Evolutionary conservation across 78 protist species (phyloP), one percentile per base, ranked within the genome.

Genomic region (Dictyostelium firmibasis): DNA sequence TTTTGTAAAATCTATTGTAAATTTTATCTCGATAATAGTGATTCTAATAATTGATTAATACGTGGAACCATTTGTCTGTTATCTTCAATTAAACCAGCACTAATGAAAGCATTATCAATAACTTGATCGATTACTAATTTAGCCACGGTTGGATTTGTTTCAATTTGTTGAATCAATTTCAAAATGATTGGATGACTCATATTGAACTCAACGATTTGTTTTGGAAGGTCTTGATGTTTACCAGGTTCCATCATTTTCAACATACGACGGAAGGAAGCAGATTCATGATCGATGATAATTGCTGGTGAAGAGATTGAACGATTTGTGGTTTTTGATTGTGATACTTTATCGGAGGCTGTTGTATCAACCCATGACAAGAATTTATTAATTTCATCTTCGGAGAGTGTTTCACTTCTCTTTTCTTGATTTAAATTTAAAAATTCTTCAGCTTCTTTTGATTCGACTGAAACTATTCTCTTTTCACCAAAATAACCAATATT

Each of bases 11-110:
- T 14, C n/a, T 14, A 38, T 38, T 38, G 43, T 4, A 4, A 38
- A 38, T 8, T 86, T 91, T 91, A 91, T 81, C 75, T 91, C 25
- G 25, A 53, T 47, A 91, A 82, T 76, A 91, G 72, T 29, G 72
- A 35, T 11, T 93, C 92, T 70, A 93, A 43, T 13, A 93, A 36
- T 86, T 79, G 81, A 47, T 94, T 94, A 23, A 94, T 38, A 60
- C 97, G 70, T 81, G 97, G 97, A 43, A 94, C 67, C 94, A 94
- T 94, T 69, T 67, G 87, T 81, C 97, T 76, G 1, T 99, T 93
- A 72, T 98, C 99, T 23, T 98, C 99, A 23, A 89, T 25, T 11
- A 98, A 75, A 70, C 99, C 99, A n/a, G 99, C 99, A 7, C 96
- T 29, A 47, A 98, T 76, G 13, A 97, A 77, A 38, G 99, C 99